Conservation (phyloP, 108 stramenopile genomes). For the Tribonema minus region DNA sequence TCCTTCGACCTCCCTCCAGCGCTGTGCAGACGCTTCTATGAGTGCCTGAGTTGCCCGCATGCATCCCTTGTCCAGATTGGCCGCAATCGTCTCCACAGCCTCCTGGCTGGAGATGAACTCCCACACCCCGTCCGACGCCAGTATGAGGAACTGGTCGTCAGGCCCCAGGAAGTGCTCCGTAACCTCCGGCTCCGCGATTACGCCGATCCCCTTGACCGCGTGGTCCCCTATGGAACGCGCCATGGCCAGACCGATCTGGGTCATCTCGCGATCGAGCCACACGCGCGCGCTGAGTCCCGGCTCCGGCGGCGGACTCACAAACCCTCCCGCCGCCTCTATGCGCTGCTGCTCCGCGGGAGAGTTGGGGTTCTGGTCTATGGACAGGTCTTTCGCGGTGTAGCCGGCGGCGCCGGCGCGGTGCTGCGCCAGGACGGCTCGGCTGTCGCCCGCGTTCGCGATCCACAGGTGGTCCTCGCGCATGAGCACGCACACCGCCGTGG, state of each 20-base stretch:
- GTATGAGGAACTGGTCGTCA: constrained; percentile 73
- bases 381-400: constrained; percentile 62
- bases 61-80: constrained; percentile 6
- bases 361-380: constrained; percentile 86
- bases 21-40: constrained; percentile 75
- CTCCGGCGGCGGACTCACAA: constrained; percentile 84
- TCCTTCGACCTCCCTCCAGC: constrained; percentile 90
- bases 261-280: constrained; percentile 77
- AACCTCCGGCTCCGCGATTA: constrained; percentile 62
- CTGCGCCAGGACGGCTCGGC: constrained; percentile 75
- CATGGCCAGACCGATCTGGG: constrained; percentile 77
- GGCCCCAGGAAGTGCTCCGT: constrained; percentile 56
- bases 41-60: constrained; percentile 56
- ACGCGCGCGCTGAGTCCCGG: constrained; percentile 79
- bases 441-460: constrained; percentile 83
- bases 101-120: constrained; percentile 76
- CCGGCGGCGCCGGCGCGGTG: constrained; percentile 16
- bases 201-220: constrained; percentile 56
- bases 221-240: constrained; percentile 57
- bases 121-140: constrained; percentile 93
- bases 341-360: constrained; percentile 57
- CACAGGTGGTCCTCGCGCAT: constrained; percentile 67
- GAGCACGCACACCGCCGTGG: constrained; percentile 81
- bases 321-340: constrained; percentile 78
- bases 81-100: constrained; percentile 49